Conservation (phyloP, 2,329 filamentous ascomycete species). For the Colletotrichum camelliae region DNA sequence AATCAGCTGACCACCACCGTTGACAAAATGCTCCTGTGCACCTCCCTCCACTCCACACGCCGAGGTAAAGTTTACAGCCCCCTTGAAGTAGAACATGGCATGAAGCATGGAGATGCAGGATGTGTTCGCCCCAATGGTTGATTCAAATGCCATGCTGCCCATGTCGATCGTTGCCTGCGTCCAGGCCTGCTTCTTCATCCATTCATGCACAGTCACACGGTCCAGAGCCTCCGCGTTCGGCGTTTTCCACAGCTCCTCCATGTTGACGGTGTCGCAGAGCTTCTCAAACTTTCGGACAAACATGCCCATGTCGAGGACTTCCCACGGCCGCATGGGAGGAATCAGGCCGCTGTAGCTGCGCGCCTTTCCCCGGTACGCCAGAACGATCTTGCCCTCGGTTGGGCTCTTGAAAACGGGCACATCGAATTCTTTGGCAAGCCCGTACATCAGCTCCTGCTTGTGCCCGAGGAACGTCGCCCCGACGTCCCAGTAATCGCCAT, state of each 20-base stretch:
- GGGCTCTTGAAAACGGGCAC: background rate
- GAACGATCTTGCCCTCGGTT: constrained; percentile 11
- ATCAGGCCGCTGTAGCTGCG: constrained; percentile 16
- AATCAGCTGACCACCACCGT: constrained; percentile 15
- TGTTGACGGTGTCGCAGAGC: constrained; percentile 10
- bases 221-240: constrained; percentile 14
- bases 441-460: constrained; percentile 21
- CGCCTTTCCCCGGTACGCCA: constrained; percentile 11
- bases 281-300: constrained; percentile 12
- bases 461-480: constrained; percentile 26
- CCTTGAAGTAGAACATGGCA: constrained; percentile 20
- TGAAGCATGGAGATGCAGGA: constrained; percentile 19
- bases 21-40: constrained; percentile 12
- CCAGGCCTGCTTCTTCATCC: background rate
- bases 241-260: constrained; percentile 15
- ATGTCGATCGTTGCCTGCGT: constrained; percentile 2
- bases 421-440: constrained; percentile 11
- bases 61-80: background rate
- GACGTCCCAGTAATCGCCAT: constrained; percentile 23
- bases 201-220: constrained; percentile 2
- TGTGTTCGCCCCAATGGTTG: constrained; percentile 7
- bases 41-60: constrained; percentile 3
- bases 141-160: constrained; percentile 5
- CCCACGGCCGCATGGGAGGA: constrained; percentile 20
- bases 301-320: constrained; percentile 3